These are phyloP conservation scores for Pseudopithomyces maydicus DNA, from an alignment of 2,329 filamentous ascomycete species.

Conservation along the genomic window DNA sequence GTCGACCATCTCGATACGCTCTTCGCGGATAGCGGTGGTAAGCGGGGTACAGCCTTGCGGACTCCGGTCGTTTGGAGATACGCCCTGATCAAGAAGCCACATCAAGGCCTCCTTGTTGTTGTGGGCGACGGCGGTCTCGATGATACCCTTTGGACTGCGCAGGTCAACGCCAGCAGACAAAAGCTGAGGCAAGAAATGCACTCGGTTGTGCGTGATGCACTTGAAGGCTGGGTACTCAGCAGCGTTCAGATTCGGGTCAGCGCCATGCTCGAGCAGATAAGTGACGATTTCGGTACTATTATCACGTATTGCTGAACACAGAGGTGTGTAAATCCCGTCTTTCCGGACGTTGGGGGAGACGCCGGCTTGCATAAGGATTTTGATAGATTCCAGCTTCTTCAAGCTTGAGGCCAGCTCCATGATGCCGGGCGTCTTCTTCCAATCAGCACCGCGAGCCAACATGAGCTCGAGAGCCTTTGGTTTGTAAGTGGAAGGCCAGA, in stretches of 20 bases:
- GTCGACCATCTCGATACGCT: slow-evolving; percentile 64
- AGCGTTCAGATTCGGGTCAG: slow-evolving; percentile 60
- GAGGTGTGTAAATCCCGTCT: slow-evolving; percentile 69
- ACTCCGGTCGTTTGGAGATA: slow-evolving; percentile 65
- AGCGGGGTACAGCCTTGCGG: slow-evolving; percentile 65
- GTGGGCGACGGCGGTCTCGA: slow-evolving; percentile 66
- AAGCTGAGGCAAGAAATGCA: slow-evolving; percentile 64
- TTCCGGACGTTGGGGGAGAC: slow-evolving; percentile 67
- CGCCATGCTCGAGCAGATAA: slow-evolving; percentile 60
- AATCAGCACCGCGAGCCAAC: slow-evolving; percentile 63
- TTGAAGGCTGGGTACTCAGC: slow-evolving; percentile 71
- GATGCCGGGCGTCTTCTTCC: slow-evolving; percentile 64
- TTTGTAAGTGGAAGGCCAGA: slow-evolving; percentile 69
- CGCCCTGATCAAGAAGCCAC: slow-evolving; percentile 65
- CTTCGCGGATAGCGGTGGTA: slow-evolving; percentile 68
- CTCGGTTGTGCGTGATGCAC: slow-evolving; percentile 68
- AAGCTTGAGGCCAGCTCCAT: slow-evolving; percentile 68
- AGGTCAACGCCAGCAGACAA: slow-evolving; percentile 64
- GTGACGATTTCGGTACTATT: slow-evolving; percentile 66
- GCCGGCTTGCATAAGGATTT: slow-evolving; percentile 61
- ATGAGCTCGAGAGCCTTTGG: slow-evolving; percentile 63
- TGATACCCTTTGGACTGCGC: slow-evolving; percentile 65
- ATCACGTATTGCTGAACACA: slow-evolving; percentile 72
- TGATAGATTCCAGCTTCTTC: slow-evolving; percentile 67
- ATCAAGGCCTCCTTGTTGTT: slow-evolving; percentile 66